A percentile compares a stretch with the other conserved stretches of the same genome.
These are phyloP conservation scores for Pythium graminicola DNA, from an alignment of 352 stramenopile species.

Conservation along the genomic window DNA sequence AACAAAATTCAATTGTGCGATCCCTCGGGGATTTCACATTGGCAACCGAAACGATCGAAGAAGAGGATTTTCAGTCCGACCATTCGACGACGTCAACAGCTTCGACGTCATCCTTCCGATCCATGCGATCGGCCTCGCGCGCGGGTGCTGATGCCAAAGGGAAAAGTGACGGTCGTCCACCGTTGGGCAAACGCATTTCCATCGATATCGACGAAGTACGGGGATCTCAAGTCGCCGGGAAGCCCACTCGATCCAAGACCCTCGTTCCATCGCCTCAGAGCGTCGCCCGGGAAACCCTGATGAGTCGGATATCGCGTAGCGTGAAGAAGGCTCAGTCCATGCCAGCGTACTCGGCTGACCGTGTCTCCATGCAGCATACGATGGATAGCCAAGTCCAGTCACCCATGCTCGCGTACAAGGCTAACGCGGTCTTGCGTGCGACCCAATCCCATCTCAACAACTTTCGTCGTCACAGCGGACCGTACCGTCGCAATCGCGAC, in stretches of 20 bases:
- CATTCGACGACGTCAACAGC: constrained; percentile 24
- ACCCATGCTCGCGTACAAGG: constrained; percentile 28
- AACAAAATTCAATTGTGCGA: constrained; percentile 14
- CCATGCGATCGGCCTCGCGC: constrained; percentile 12
- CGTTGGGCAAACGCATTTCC: constrained; percentile 22
- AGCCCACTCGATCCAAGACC: constrained; percentile 1
- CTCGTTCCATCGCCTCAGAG: not conserved
- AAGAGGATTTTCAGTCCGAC: constrained; percentile 26
- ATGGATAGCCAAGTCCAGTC: constrained; percentile 11
- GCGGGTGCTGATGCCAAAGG: too few species aligned
- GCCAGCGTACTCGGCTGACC: constrained; percentile 3
- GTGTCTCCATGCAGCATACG: constrained; percentile 10
- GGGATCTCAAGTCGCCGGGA: not conserved
- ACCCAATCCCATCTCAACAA: constrained; percentile 26
- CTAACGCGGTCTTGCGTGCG: constrained; percentile 16
- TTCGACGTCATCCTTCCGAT: constrained; percentile 20
- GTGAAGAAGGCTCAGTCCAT: constrained; percentile 25
- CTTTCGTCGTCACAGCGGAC: constrained; percentile 47
- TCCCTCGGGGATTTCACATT: constrained; percentile 14
- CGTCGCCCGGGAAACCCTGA: constrained; percentile 14
- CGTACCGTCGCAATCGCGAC: constrained; percentile 41
- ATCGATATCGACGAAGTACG: constrained; percentile 22
- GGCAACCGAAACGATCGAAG: constrained; percentile 13
- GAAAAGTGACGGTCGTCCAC: constrained; percentile 3
- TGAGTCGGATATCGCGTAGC: constrained; percentile 25